A percentile compares a stretch with the other conserved stretches of the same genome.
Evolutionary conservation across 1,284 basidiomycete species (phyloP).

Genomic region (Farysia itapuensis): DNA sequence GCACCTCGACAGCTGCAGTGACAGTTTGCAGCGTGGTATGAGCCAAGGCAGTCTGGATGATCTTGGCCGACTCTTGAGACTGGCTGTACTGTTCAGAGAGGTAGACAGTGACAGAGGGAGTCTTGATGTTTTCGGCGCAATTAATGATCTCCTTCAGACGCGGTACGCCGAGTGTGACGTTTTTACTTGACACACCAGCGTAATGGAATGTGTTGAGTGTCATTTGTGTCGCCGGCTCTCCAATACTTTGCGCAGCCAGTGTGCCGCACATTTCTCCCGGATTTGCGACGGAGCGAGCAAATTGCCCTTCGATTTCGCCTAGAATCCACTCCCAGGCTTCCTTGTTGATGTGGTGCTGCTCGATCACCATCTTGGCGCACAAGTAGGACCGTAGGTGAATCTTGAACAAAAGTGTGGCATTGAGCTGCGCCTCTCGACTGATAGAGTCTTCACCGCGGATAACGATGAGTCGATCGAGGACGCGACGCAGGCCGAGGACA

Average conservation of each 20-base stretch:
- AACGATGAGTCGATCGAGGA: constrained; percentile 63
- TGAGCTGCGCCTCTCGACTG: constrained; percentile 79
- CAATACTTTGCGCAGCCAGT: constrained; percentile 95
- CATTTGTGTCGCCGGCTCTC: constrained; percentile 99
- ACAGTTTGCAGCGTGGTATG: constrained; percentile 93
- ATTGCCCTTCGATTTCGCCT: constrained; percentile 79
- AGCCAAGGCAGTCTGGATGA: constrained; percentile 86
- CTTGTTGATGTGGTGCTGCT: constrained; percentile 55
- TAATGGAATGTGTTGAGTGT: constrained; percentile 99
- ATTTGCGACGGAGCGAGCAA: constrained; percentile 79
- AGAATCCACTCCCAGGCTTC: constrained; percentile 96
- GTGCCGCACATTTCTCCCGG: constrained; percentile 99
- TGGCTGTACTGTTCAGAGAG: constrained; percentile 60
- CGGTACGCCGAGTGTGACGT: constrained; percentile 98
- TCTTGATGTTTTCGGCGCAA: constrained; percentile 97
- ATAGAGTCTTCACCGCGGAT: constrained; percentile 72
- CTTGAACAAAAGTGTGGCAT: constrained; percentile 87
- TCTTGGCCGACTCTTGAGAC: constrained; percentile 69
- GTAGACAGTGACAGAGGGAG: constrained; percentile 90
- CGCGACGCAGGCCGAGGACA: constrained; percentile 69
- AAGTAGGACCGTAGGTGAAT: constrained; percentile 65
- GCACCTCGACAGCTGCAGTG: constrained; percentile 93
- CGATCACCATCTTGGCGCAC: constrained; percentile 57
- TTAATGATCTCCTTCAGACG: constrained; percentile 99
- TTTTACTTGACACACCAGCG: constrained; percentile 93